Base-by-base conservation (phyloP, 345 rosid species). In the sweet orange (Citrus sinensis) region DNA sequence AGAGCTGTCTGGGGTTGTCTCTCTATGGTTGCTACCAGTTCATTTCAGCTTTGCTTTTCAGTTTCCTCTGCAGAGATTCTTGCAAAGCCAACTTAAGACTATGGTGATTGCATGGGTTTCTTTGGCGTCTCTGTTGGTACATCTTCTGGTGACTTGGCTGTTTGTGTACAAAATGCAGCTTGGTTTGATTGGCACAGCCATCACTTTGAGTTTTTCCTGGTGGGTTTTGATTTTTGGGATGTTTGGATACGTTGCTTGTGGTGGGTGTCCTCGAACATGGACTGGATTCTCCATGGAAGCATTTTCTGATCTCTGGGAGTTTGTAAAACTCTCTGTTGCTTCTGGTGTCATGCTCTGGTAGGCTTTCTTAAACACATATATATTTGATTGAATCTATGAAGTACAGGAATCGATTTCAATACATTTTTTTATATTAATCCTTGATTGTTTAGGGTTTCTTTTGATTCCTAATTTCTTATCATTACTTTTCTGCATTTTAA, bases 41-140 rank as follows among this genome's bases (percentile, higher is more conserved):
- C 97, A 91, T 73, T 94, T 93, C 81, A 83, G 95, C 82, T 88
- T 90, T 75, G 94, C 97, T 1, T 88, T 93, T 79, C 88, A 85
- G 85, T 88, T 89, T 65, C 97, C 98, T 13, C 49, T 92, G 40
- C 95, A 87, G 25, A 84, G 94, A 78, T 93, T 93, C 87, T 80
- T 94, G 73, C 97, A 93, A 79, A 72, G 92, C 75, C 98, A 94
- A 83, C 79, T 88, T 3, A 90, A 90, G 83, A 87, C 83, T 66
- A 73, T 37, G 73, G 91, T 86, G 66, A 86, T 87, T 40, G 94
- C 97, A 4, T 90, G 90, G 85, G 83, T 87, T 29, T 63, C 91
- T 1, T 55, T 84, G 40, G 77, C 59, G 62, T 84, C 92, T 42
- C 81, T 94, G 9, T 9, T 78, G 72, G 88, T 91, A 9, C 94